phyloP scores from a whole-genome alignment of 257 asterid genomes.

The Cordia subcordata region DNA sequence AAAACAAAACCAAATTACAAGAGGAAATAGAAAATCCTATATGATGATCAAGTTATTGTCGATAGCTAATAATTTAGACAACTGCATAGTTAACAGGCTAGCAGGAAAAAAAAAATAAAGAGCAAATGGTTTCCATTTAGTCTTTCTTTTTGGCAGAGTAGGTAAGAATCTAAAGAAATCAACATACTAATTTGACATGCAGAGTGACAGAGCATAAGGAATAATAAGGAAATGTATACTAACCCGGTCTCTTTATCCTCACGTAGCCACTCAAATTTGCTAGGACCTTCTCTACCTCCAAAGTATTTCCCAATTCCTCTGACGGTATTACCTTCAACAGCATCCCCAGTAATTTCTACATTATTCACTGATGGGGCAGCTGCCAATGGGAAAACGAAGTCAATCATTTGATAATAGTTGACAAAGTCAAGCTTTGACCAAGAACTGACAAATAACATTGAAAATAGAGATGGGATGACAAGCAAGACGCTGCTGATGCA shows the following conservation, averaged over 20 bases:
- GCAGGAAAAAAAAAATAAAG: too few species aligned
- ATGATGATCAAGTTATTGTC: too few species aligned
- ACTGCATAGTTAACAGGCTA: too few species aligned
- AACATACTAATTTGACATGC: neutral
- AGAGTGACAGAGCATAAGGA: neutral
- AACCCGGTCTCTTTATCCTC: constrained; percentile 79
- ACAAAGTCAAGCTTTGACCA: too few species aligned
- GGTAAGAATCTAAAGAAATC: neutral
- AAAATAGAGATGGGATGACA: neutral
- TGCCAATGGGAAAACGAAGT: constrained; percentile 28
- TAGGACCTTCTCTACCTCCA: constrained; percentile 99
- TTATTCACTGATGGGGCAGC: constrained; percentile 91
- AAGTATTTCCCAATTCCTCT: constrained; percentile 80
- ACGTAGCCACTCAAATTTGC: constrained; percentile 91
- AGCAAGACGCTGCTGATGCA: too few species aligned
- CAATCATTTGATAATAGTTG: neutral
- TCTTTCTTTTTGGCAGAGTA: too few species aligned
- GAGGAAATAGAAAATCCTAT: too few species aligned
- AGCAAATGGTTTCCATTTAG: too few species aligned
- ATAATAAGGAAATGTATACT: constrained; percentile 15
- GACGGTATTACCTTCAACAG: constrained; percentile 65
- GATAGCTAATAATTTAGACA: too few species aligned
- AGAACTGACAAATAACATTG: neutral
- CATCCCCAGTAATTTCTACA: constrained; percentile 71
- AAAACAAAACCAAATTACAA: too few species aligned